Conservation (phyloP, 129 eudicot species). For the Lactuca saligna region DNA sequence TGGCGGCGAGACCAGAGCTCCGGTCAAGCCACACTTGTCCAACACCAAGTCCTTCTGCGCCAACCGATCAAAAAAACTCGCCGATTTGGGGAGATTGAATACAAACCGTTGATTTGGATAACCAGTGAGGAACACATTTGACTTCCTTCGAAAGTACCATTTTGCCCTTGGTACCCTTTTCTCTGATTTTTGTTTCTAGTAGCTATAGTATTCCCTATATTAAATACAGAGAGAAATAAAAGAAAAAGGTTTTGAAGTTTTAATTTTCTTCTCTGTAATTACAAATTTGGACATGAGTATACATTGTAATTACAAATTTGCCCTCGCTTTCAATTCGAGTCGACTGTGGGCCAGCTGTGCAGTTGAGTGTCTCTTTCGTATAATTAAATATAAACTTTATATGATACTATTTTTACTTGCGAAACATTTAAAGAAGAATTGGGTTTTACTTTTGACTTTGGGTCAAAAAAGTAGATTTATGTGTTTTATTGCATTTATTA, state of each 20-base stretch:
- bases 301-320: conserved; percentile 25
- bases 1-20: conserved; percentile 44
- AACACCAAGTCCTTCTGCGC: conserved; percentile 57
- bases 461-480: conserved; percentile 15
- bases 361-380: conserved; percentile 11
- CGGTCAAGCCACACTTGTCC: conserved; percentile 53
- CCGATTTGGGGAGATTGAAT: conserved; percentile 69
- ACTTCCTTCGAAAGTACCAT: conserved; percentile 33
- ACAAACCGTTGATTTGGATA: conserved; percentile 40
- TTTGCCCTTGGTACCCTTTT: conserved; percentile 38
- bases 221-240: conserved; percentile 9
- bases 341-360: conserved; percentile 13
- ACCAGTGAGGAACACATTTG: conserved; percentile 18
- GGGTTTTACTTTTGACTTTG: conserved; percentile 18
- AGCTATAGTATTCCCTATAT: not conserved
- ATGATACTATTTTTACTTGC: not conserved
- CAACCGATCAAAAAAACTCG: conserved; percentile 79
- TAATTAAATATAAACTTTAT: not conserved
- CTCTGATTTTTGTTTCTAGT: not conserved
- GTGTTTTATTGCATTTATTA: conserved; percentile 15
- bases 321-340: conserved; percentile 12
- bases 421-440: not conserved
- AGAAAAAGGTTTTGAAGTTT: not conserved
- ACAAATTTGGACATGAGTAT: conserved; percentile 29
- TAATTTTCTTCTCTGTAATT: not conserved